Evolutionary conservation across 164 flowering plant species (phyloP).

Genomic region (Vitis riparia): DNA sequence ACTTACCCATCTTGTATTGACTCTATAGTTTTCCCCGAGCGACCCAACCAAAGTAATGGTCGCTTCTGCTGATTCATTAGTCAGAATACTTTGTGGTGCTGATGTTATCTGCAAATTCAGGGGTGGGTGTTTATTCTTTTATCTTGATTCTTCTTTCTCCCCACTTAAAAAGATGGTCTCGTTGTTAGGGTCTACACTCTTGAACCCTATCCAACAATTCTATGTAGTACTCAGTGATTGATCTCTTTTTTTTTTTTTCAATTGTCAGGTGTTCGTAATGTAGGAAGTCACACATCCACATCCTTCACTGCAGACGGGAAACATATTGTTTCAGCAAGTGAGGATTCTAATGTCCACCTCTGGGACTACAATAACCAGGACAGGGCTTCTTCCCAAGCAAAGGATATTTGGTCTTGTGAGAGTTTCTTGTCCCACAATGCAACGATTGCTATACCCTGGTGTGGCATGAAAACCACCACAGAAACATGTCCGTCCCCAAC

Average conservation of each 20-base stretch:
- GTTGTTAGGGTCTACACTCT: too few species aligned
- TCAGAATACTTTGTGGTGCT: conserved; percentile 51
- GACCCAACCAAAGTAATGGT: conserved; percentile 62
- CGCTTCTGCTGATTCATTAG: conserved; percentile 72
- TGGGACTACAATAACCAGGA: conserved; percentile 55
- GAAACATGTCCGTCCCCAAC: conserved; percentile 22
- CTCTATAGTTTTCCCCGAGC: conserved; percentile 66
- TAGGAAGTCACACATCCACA: conserved; percentile 58
- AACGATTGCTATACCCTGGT: conserved; percentile 80
- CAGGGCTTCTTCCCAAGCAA: conserved; percentile 26
- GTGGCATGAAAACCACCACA: conserved; percentile 37
- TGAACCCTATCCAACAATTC: too few species aligned
- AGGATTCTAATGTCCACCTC: conserved; percentile 64
- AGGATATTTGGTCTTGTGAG: conserved; percentile 53
- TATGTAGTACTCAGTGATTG: neutral
- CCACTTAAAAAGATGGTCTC: neutral
- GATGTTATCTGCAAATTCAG: conserved; percentile 56
- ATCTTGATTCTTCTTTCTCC: neutral
- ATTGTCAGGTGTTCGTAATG: conserved; percentile 38
- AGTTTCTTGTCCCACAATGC: conserved; percentile 57
- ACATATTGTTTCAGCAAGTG: conserved; percentile 67
- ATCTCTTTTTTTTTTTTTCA: conserved; percentile 6
- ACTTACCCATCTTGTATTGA: neutral
- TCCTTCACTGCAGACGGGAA: conserved; percentile 72
- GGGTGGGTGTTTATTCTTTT: conserved; percentile 37